Conservation (phyloP, 164 flowering plant species). For the Aristolochia contorta region DNA sequence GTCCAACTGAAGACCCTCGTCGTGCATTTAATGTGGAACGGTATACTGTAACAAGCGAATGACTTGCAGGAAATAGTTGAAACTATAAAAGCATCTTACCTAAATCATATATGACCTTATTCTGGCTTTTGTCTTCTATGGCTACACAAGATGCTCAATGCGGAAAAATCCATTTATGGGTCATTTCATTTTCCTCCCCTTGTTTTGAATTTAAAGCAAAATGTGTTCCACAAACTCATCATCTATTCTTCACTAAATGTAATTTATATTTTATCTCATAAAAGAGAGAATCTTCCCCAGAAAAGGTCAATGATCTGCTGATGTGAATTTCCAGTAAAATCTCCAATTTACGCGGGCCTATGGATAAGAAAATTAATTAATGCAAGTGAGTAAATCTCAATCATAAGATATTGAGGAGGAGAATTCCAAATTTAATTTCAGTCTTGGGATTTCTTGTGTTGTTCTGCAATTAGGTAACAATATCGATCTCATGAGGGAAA, state of each 20-base stretch:
- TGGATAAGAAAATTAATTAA: no score
- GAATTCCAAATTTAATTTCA: background rate
- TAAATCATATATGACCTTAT: background rate
- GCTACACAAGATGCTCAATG: background rate
- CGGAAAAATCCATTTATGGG: background rate
- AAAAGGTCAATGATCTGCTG: background rate
- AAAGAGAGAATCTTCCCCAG: no score
- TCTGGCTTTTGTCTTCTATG: background rate
- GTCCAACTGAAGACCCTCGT: conserved; percentile 1
- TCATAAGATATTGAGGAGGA: background rate
- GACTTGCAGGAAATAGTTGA: background rate
- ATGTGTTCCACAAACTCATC: background rate
- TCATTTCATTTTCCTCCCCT: background rate
- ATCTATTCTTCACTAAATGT: background rate
- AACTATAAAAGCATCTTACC: background rate
- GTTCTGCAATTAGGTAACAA: no score
- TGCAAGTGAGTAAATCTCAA: background rate
- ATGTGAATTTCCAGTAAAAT: background rate
- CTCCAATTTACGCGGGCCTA: no score
- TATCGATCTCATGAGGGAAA: no score
- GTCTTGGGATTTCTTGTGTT: no score
- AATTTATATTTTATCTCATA: background rate
- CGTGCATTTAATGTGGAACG: conserved; percentile 5
- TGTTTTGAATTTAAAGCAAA: background rate
- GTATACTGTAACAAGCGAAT: background rate